phyloP scores from a whole-genome alignment of 805 yeast species.

The Kregervanrija fluxuum region DNA sequence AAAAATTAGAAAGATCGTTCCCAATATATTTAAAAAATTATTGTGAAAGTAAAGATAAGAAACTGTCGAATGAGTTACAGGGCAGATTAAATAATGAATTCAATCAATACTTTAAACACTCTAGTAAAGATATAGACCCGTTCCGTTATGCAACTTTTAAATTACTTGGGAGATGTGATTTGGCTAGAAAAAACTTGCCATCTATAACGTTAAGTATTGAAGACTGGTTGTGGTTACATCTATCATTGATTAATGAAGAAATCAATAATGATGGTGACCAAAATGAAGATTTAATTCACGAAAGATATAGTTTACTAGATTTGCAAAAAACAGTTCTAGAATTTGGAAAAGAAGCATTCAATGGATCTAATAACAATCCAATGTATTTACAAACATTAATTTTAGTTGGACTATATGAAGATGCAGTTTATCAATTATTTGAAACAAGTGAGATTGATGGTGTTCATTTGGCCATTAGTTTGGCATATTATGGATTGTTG shows the following conservation, averaged over 20 bases:
- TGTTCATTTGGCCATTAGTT: conserved; percentile 80
- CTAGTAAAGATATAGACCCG: conserved; percentile 69
- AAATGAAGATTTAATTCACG: conserved; percentile 47
- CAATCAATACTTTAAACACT: conserved; percentile 68
- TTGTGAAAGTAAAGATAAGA: conserved; percentile 44
- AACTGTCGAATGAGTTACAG: conserved; percentile 58
- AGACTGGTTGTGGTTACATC: conserved; percentile 96
- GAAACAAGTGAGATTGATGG: conserved; percentile 72
- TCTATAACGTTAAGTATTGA: conserved; percentile 71
- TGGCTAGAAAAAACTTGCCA: conserved; percentile 60
- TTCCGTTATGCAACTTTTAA: conserved; percentile 86
- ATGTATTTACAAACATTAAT: conserved; percentile 69
- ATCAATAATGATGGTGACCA: conserved; percentile 14
- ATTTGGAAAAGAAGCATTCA: conserved; percentile 68
- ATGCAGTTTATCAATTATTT: conserved; percentile 62
- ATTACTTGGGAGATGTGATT: conserved; percentile 83
- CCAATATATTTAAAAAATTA: conserved; percentile 72
- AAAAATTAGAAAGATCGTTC: conserved; percentile 79
- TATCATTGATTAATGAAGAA: conserved; percentile 63
- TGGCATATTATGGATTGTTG: conserved; percentile 66
- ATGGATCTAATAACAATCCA: conserved; percentile 55
- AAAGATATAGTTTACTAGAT: conserved; percentile 64
- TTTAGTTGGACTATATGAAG: conserved; percentile 73
- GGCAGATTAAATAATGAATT: conserved; percentile 73
- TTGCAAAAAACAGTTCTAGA: conserved; percentile 65